phyloP scores from a whole-genome alignment of 148 eudicot genomes.

The Vaccinium myrtillus region DNA sequence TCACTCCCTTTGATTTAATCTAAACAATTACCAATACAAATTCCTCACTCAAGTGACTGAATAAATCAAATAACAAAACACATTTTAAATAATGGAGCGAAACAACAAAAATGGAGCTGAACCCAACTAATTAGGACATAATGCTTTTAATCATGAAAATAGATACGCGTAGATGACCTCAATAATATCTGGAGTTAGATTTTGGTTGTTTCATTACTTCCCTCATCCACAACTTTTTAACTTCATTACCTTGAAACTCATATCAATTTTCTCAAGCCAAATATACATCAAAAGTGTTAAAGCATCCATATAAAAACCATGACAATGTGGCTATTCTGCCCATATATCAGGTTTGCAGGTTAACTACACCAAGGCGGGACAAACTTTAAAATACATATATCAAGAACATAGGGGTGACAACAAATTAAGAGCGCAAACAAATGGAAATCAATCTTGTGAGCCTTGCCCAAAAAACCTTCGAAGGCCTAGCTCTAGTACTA shows the following conservation, averaged over 20 bases:
- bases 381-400: background rate
- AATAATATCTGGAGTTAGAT: background rate
- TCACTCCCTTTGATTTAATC: constrained; percentile 93
- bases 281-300: background rate
- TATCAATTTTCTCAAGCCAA: background rate
- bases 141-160: background rate
- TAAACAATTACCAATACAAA: constrained; percentile 27
- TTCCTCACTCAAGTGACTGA: background rate
- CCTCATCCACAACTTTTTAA: background rate
- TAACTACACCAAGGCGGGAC: background rate
- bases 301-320: background rate
- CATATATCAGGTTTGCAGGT: background rate
- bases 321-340: too few relatives aligned
- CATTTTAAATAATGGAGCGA: background rate
- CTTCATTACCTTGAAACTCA: background rate
- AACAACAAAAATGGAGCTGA: background rate
- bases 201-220: background rate
- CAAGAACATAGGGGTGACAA: background rate
- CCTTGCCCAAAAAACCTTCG: too few relatives aligned
- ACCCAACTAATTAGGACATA: background rate
- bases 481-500: too few relatives aligned
- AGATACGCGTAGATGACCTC: background rate
- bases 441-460: too few relatives aligned
- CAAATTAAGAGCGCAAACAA: background rate
- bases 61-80: background rate